These are phyloP conservation scores for Saccharum officinarum DNA, from an alignment of 176 grass and related monocot species.

Conservation along the genomic window DNA sequence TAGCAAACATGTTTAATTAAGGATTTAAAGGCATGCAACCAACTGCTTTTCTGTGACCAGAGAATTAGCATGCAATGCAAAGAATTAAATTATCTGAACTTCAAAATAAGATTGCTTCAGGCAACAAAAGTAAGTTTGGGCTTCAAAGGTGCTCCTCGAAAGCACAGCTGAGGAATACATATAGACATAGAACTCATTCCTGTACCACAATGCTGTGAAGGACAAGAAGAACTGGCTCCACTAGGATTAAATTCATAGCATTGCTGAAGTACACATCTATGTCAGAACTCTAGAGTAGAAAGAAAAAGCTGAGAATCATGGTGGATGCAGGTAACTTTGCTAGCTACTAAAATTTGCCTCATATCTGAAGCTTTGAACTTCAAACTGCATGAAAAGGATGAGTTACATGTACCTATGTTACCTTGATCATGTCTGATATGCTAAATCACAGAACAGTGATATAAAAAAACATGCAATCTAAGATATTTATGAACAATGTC, in stretches of 20 bases:
- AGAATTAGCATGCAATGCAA: constrained; percentile 10
- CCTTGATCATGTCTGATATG: neutral
- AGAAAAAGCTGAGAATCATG: neutral
- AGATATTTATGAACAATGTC: neutral
- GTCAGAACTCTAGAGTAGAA: constrained; percentile 10
- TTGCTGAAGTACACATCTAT: neutral
- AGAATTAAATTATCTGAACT: constrained; percentile 11
- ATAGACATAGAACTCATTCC: neutral
- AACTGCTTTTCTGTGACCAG: neutral
- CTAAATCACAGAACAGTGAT: neutral
- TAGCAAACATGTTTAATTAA: neutral
- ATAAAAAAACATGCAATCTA: constrained; percentile 20
- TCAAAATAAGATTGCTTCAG: neutral
- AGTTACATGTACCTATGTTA: neutral
- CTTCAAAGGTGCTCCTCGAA: neutral
- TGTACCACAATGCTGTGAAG: neutral
- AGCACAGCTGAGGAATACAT: neutral
- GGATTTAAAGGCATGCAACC: constrained; percentile 6
- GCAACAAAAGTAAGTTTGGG: neutral
- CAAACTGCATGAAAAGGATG: neutral
- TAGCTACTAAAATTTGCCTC: neutral
- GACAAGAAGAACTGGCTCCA: neutral
- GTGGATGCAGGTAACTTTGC: neutral
- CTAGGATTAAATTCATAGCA: constrained; percentile 10
- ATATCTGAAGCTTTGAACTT: neutral